Evolutionary conservation across 768 basidiomycete species (phyloP).

Genomic region (Phlebiopsis gigantea): DNA sequence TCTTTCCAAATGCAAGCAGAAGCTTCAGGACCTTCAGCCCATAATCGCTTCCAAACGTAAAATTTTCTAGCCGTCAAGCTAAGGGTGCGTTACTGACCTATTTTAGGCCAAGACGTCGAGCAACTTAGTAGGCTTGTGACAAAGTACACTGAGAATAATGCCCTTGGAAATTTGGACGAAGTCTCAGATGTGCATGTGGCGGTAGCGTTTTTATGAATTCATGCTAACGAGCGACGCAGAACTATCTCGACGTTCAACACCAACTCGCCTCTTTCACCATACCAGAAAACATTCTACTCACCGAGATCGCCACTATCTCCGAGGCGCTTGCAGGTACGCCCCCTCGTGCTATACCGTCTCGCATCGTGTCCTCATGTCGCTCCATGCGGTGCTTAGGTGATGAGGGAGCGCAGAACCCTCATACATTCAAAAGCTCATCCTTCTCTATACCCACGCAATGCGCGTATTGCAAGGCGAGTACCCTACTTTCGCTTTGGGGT

Average conservation of each 20-base stretch:
- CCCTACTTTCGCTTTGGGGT: background rate
- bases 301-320: constrained; percentile 61
- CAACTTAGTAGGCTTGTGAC: constrained; percentile 42
- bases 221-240: constrained; percentile 32
- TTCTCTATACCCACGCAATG: constrained; percentile 85
- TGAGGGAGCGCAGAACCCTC: constrained; percentile 63
- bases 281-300: constrained; percentile 50
- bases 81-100: background rate
- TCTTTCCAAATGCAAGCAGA: constrained; percentile 50
- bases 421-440: constrained; percentile 78
- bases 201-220: constrained; percentile 15
- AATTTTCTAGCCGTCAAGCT: constrained; percentile 19
- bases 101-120: constrained; percentile 49
- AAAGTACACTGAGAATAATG: constrained; percentile 42
- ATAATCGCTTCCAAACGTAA: constrained; percentile 58
- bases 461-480: constrained; percentile 70
- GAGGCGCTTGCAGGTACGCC: constrained; percentile 58
- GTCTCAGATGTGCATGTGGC: constrained; percentile 18
- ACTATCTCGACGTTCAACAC: constrained; percentile 58
- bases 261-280: constrained; percentile 48
- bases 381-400: constrained; percentile 45
- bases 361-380: background rate
- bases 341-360: background rate
- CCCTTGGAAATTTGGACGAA: constrained; percentile 49
- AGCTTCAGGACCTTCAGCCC: constrained; percentile 58